Conservation (phyloP, 768 basidiomycete species). For the Tulasnella calospora region DNA sequence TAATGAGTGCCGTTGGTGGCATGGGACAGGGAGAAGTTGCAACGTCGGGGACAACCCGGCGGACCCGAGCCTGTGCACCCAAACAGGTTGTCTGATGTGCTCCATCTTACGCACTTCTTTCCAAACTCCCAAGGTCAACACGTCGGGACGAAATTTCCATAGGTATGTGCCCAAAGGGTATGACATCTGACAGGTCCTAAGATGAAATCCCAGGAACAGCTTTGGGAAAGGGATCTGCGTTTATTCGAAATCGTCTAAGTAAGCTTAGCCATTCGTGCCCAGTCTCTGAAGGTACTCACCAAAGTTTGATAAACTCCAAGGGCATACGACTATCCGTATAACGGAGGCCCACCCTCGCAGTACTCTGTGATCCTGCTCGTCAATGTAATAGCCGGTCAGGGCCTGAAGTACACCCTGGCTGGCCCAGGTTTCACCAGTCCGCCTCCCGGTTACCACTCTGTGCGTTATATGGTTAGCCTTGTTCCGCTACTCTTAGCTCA, state of each 20-base stretch:
- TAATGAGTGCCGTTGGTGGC: slow-evolving; percentile 20
- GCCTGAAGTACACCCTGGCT: not conserved
- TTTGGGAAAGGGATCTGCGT: slow-evolving; percentile 13
- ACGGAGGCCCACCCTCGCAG: not conserved
- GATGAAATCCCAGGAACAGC: not conserved
- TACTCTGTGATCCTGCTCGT: slow-evolving; percentile 13
- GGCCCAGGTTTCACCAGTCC: not conserved
- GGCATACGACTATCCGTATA: not conserved
- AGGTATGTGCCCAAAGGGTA: not conserved
- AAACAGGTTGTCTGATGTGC: not conserved
- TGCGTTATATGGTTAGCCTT: not conserved
- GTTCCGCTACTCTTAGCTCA: not conserved
- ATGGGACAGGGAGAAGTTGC: slow-evolving; percentile 8
- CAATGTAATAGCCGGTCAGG: slow-evolving; percentile 8
- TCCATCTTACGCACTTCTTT: slow-evolving; percentile 17
- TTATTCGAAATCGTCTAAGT: slow-evolving; percentile 19
- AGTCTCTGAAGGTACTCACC: not conserved
- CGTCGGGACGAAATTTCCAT: slow-evolving; percentile 1
- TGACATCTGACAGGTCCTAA: not conserved
- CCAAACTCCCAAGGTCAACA: not conserved
- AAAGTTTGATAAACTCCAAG: not conserved
- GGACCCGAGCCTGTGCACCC: not conserved
- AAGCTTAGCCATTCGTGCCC: not conserved
- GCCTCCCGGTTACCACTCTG: slow-evolving; percentile 14
- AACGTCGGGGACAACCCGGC: slow-evolving; percentile 9